Evolutionary conservation across 768 basidiomycete genomes (phyloP), one percentile per base, ranked within the genome.

Genomic region (Russula earlei): DNA sequence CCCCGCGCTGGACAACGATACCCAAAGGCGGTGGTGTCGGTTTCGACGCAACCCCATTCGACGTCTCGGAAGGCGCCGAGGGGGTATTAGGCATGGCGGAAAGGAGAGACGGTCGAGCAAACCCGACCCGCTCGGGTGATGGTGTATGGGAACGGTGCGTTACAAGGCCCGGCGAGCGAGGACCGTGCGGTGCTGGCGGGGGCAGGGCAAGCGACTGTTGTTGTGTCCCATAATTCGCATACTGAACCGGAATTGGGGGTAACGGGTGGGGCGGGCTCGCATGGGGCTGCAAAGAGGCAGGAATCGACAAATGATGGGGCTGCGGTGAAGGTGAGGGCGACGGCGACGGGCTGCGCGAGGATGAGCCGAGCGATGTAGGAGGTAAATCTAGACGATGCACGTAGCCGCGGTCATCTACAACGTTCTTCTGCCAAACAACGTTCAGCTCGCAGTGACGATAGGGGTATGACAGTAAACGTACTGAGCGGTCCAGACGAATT

Each of bases 171-270:
- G 82, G 85, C 1, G 75, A 78, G 22, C 86, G 85, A 29, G 88
- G 87, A 1, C 87, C 87, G 50, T 84, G 76, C 1, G 87, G 86
- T 3, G 79, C 81, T 12, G 77, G 73, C 19, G 81, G 84, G 2
- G 85, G 87, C 2, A 85, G 83, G 0, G 78, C 83, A 22, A 87
- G 76, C 5, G 70, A 67, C 19, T 66, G 69, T 17, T 70, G 66
- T 9, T 54, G 67, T 59, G 48, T 64, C 64, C 55, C 36, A 67
- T 66, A 49, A 61, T 31, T 52, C 49, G 40, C 17, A 31, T 37
- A 50, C 41, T 67, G 60, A 54, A 64, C 42, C 66, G 61, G 56
- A 31, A 70, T 69, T 24, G 72, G 74, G 22, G 75, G 74, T 12
- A 74, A 64, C 14, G 69, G 70, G 20, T 76, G 74, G 11, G 59